Conservation (phyloP, 306 rosid genomes). For the Pyrus betulifolia region DNA sequence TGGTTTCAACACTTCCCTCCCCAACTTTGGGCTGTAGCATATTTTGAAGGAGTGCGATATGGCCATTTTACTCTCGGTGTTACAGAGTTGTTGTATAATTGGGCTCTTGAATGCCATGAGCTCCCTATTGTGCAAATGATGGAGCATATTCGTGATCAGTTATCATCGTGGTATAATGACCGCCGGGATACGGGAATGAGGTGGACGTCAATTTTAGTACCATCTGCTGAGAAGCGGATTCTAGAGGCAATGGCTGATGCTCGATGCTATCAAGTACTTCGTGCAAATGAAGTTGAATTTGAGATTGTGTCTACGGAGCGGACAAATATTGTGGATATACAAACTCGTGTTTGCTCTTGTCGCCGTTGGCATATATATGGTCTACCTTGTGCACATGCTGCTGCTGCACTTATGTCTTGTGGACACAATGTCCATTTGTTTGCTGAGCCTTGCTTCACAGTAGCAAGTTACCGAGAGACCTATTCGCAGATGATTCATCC, state of each 20-base stretch:
- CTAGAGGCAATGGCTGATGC: conserved; percentile 89
- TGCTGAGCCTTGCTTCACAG: conserved; percentile 91
- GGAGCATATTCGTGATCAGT: conserved; percentile 80
- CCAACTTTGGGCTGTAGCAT: conserved; percentile 93
- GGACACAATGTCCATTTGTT: conserved; percentile 80
- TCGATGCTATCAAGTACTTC: conserved; percentile 92
- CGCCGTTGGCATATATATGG: conserved; percentile 97
- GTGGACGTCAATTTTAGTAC: conserved; percentile 81
- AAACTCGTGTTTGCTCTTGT: conserved; percentile 82
- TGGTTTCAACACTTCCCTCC: conserved; percentile 95
- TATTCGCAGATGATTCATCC: conserved; percentile 75
- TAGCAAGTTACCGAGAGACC: conserved; percentile 62
- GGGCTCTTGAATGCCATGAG: conserved; percentile 98
- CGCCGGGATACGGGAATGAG: conserved; percentile 79
- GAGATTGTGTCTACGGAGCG: conserved; percentile 96
- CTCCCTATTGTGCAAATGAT: conserved; percentile 96
- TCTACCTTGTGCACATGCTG: conserved; percentile 97
- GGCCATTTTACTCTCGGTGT: conserved; percentile 87
- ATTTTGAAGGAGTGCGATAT: conserved; percentile 89
- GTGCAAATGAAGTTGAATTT: conserved; percentile 95
- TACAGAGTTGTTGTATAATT: conserved; percentile 85
- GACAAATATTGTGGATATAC: conserved; percentile 92
- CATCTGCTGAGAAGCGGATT: conserved; percentile 83
- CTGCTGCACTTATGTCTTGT: conserved; percentile 93
- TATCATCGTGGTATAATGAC: conserved; percentile 65